These are phyloP conservation scores for Pleurotus giganteus DNA, from an alignment of 768 basidiomycete species.

Conservation along the genomic window DNA sequence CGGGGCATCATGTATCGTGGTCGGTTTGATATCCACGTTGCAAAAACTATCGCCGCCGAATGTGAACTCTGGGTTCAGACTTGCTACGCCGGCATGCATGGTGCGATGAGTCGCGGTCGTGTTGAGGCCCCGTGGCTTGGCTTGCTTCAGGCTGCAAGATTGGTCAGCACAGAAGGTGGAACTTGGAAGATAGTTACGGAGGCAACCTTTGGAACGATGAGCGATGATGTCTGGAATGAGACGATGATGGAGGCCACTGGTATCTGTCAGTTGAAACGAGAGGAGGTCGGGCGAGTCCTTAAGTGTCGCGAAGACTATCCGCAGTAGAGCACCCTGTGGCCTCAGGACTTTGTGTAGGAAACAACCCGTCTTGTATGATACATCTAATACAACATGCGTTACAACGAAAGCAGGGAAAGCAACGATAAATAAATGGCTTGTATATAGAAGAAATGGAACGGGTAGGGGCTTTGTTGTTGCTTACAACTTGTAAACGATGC, in stretches of 20 bases:
- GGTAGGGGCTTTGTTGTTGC: slow-evolving; percentile 1
- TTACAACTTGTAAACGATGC: slow-evolving; percentile 82
- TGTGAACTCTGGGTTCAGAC: slow-evolving; percentile 84
- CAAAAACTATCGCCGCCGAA: slow-evolving; percentile 63
- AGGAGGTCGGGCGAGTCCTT: slow-evolving; percentile 59
- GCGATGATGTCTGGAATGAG: slow-evolving; percentile 56
- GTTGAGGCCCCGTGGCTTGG: slow-evolving; percentile 77
- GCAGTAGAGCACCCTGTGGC: background rate
- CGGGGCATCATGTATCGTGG: slow-evolving; percentile 81
- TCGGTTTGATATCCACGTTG: slow-evolving; percentile 59
- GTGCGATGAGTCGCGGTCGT: slow-evolving; percentile 38
- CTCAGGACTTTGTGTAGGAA: background rate
- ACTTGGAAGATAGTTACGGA: slow-evolving; percentile 45
- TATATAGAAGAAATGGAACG: background rate
- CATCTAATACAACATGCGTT: background rate
- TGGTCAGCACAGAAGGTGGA: slow-evolving; percentile 62
- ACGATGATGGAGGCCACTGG: slow-evolving; percentile 51
- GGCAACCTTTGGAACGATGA: slow-evolving; percentile 44
- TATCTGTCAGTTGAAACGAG: slow-evolving; percentile 57
- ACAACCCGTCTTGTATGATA: no score
- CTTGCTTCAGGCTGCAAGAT: slow-evolving; percentile 64
- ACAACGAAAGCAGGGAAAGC: background rate
- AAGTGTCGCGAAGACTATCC: slow-evolving; percentile 37
- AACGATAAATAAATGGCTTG: background rate
- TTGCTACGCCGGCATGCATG: slow-evolving; percentile 49